These are phyloP conservation scores for Irpex lacteus DNA, from an alignment of 1,284 basidiomycete species.

Conservation along the genomic window DNA sequence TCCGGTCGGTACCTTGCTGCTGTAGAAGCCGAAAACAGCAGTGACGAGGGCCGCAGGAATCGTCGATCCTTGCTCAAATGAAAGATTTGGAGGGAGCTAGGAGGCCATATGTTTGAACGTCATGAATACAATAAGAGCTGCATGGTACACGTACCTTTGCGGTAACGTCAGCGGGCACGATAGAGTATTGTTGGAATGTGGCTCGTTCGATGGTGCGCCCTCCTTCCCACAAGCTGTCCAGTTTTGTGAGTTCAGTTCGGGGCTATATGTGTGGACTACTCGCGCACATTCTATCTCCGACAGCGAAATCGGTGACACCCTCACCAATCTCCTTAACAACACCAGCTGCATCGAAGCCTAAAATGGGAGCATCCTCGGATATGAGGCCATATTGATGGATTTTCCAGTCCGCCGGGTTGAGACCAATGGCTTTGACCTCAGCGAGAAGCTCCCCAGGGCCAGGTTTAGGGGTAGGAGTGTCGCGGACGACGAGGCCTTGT, in stretches of 20 bases:
- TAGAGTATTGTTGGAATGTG: constrained; percentile 25
- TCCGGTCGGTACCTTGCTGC: constrained; percentile 25
- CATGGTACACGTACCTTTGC: constrained; percentile 15
- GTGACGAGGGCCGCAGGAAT: constrained; percentile 39
- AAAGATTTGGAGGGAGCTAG: constrained; percentile 14
- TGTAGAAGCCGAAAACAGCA: constrained; percentile 38
- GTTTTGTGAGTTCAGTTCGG: too few relatives aligned
- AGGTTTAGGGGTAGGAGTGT: constrained; percentile 17
- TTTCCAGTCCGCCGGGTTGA: constrained; percentile 43
- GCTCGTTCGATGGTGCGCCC: constrained; percentile 4
- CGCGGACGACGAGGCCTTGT: constrained; percentile 23
- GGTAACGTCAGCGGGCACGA: constrained; percentile 14
- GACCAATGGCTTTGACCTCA: constrained; percentile 33
- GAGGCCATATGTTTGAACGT: not conserved
- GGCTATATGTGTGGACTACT: not conserved
- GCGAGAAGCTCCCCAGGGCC: constrained; percentile 38
- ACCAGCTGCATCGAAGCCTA: constrained; percentile 48
- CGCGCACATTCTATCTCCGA: constrained; percentile 39
- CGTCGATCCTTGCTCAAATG: constrained; percentile 34
- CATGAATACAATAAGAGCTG: too few relatives aligned
- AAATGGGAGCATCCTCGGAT: constrained; percentile 35
- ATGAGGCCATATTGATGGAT: constrained; percentile 30
- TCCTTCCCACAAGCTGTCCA: constrained; percentile 1
- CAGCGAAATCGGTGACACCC: constrained; percentile 30
- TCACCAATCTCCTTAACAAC: constrained; percentile 37